Conservation (phyloP, 1,284 basidiomycete genomes). For the Fomitopsis betulina region DNA sequence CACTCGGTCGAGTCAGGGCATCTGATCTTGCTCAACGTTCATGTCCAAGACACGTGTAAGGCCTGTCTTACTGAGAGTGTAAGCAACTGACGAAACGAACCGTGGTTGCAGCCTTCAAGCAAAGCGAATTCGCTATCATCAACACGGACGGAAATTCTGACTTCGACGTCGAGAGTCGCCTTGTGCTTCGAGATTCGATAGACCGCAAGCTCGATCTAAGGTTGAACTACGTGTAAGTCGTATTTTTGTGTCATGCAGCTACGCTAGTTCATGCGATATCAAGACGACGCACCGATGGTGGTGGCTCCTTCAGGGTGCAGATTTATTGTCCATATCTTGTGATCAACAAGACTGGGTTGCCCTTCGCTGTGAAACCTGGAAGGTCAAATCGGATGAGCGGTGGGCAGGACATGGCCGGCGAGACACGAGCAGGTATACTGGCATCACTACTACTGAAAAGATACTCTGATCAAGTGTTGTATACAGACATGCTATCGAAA, state of each 20-base stretch:
- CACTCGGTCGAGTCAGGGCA: constrained; percentile 97
- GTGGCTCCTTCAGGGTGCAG: constrained; percentile 98
- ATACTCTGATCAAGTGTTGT: not conserved
- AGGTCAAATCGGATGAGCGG: constrained; percentile 69
- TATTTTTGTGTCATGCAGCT: not conserved
- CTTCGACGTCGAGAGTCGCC: constrained; percentile 75
- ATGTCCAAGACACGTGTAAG: constrained; percentile 84
- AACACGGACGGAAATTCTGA: constrained; percentile 92
- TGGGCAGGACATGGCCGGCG: constrained; percentile 84
- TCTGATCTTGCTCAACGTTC: constrained; percentile 87
- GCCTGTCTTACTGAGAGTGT: not conserved
- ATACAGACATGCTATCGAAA: constrained; percentile 50
- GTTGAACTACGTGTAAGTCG: constrained; percentile 82
- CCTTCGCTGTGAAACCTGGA: constrained; percentile 74
- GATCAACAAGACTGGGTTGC: constrained; percentile 90
- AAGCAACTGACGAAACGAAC: not conserved
- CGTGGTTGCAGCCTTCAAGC: constrained; percentile 68
- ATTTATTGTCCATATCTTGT: constrained; percentile 93
- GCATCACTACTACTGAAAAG: constrained; percentile 6
- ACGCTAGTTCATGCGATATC: not conserved
- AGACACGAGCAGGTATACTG: constrained; percentile 49
- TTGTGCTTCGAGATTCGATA: constrained; percentile 73
- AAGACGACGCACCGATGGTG: constrained; percentile 85
- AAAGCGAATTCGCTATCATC: constrained; percentile 98
- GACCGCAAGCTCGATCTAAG: constrained; percentile 81